Evolutionary conservation across 2,329 filamentous ascomycete species (phyloP).

Genomic region (Cercospora nicotianae): DNA sequence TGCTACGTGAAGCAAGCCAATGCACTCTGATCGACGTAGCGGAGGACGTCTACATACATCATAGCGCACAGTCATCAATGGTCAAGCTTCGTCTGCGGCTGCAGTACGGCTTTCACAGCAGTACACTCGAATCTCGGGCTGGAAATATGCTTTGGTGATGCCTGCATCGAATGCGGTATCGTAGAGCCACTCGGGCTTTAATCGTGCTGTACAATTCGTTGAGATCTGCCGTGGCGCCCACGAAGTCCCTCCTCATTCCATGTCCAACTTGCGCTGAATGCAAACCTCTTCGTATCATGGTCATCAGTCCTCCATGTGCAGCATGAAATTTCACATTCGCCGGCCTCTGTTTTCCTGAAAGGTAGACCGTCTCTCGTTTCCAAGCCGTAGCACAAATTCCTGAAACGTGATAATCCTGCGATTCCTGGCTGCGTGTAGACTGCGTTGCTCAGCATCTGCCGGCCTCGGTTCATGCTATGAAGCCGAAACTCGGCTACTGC

Average conservation of each 20-base stretch:
- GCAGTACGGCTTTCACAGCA: not conserved
- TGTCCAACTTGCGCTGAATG: not conserved
- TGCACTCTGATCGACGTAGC: not conserved
- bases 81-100: not conserved
- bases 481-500: not conserved
- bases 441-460: not conserved
- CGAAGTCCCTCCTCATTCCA: not conserved
- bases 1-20: not conserved
- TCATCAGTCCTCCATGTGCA: not conserved
- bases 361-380: not conserved
- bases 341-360: not conserved
- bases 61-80: not conserved
- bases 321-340: not conserved
- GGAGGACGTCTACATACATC: not conserved
- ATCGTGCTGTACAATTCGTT: not conserved
- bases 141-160: not conserved
- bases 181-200: not conserved
- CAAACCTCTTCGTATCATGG: not conserved
- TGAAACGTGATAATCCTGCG: not conserved
- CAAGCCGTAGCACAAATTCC: not conserved
- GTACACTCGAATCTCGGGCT: not conserved
- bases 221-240: not conserved
- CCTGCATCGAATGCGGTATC: not conserved
- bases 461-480: constrained; percentile 4
- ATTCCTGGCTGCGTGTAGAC: not conserved